phyloP scores from a whole-genome alignment of 2,329 filamentous ascomycete species.

The Beauveria scarabaeidicola region DNA sequence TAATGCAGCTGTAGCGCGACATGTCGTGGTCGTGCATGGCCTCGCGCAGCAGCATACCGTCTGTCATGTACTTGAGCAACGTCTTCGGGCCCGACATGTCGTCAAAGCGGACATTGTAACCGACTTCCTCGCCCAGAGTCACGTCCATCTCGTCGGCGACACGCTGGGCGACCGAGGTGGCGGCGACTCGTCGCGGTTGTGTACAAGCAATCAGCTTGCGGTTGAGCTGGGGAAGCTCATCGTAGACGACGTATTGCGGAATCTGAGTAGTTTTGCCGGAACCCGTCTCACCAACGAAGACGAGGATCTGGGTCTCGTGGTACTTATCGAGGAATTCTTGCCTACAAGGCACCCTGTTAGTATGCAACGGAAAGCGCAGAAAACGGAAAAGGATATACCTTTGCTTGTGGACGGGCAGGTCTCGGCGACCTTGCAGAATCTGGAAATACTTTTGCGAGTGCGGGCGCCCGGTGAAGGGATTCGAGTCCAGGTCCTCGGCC shows the following conservation, averaged over 20 bases:
- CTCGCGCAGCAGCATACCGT: conserved; percentile 95
- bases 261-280: conserved; percentile 99
- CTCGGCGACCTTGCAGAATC: conserved; percentile 75
- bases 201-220: conserved; percentile 94
- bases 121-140: conserved; percentile 83
- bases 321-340: conserved; percentile 91
- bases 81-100: conserved; percentile 85
- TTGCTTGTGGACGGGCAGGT: conserved; percentile 87
- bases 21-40: conserved; percentile 94
- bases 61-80: conserved; percentile 98
- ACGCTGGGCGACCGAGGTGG: conserved; percentile 97
- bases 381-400: conserved; percentile 41
- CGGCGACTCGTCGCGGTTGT: conserved; percentile 92
- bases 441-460: conserved; percentile 82
- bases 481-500: conserved; percentile 72
- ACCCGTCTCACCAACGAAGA: conserved; percentile 98
- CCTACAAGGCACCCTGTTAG: conserved; percentile 30
- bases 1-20: conserved; percentile 91
- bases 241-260: conserved; percentile 94
- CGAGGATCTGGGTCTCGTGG: conserved; percentile 88
- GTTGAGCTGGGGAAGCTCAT: conserved; percentile 81
- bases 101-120: conserved; percentile 98
- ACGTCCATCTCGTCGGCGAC: conserved; percentile 97
- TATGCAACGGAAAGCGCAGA: not conserved
- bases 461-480: conserved; percentile 72